Evolutionary conservation across 2,329 filamentous ascomycete genomes (phyloP).

Genomic region (Phaeosphaeriaceae sp.): DNA sequence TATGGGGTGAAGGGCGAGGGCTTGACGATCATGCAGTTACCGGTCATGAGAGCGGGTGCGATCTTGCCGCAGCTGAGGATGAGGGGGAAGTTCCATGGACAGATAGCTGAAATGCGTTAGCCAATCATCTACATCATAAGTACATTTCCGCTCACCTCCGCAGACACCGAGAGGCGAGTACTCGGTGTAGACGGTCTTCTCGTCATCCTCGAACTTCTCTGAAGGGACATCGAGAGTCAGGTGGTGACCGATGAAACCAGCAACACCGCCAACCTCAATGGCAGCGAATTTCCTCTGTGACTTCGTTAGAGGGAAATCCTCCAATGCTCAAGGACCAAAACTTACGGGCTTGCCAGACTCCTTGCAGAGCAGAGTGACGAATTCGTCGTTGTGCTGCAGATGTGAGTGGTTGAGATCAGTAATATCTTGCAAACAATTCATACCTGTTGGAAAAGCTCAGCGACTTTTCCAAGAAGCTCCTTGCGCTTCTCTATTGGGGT

Average conservation of each 20-base stretch:
- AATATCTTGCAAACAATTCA: neutral
- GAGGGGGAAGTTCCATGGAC: constrained; percentile 63
- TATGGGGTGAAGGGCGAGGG: constrained; percentile 67
- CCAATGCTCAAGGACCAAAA: neutral
- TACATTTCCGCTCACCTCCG: constrained; percentile 22
- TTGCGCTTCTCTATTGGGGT: constrained; percentile 44
- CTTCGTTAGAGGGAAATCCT: neutral
- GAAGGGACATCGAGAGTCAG: constrained; percentile 41
- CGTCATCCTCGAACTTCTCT: constrained; percentile 54
- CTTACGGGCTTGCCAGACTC: constrained; percentile 49
- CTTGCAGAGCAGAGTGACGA: constrained; percentile 42
- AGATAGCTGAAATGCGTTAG: constrained; percentile 30
- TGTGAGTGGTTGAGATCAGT: neutral
- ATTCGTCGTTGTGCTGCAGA: constrained; percentile 36
- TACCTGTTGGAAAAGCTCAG: constrained; percentile 26
- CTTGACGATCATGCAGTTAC: constrained; percentile 65
- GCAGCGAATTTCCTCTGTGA: constrained; percentile 50
- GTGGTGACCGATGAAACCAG: constrained; percentile 50
- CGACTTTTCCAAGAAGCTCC: constrained; percentile 37
- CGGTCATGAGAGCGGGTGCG: constrained; percentile 64
- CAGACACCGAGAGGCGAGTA: constrained; percentile 59
- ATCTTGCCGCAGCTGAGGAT: constrained; percentile 63
- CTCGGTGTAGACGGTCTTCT: constrained; percentile 56
- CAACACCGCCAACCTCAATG: constrained; percentile 49
- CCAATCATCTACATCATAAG: neutral